These are phyloP conservation scores for Hypoxylon sp. DNA, from an alignment of 2,329 filamentous ascomycete species.

Conservation along the genomic window DNA sequence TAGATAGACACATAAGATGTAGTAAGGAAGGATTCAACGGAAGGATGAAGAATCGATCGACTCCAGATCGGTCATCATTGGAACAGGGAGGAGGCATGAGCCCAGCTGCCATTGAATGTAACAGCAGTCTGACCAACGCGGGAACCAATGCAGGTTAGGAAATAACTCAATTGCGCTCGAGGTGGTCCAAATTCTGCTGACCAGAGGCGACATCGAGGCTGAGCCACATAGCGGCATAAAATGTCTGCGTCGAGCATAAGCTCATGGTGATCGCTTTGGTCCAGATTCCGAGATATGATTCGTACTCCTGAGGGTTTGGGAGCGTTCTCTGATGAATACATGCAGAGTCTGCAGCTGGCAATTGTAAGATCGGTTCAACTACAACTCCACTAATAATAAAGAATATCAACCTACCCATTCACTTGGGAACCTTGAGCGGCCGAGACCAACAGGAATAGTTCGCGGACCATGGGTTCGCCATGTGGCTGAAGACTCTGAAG, in stretches of 20 bases:
- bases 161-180: constrained; percentile 19
- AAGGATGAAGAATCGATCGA: constrained; percentile 38
- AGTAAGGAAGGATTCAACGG: constrained; percentile 42
- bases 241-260: constrained; percentile 8
- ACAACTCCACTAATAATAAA: neutral
- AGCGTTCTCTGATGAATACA: neutral
- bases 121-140: constrained; percentile 19
- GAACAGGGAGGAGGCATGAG: neutral
- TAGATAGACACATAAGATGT: constrained; percentile 16
- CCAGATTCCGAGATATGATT: neutral
- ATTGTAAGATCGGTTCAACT: neutral
- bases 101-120: constrained; percentile 12
- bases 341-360: neutral
- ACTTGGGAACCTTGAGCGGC: neutral
- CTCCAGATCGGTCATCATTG: constrained; percentile 30
- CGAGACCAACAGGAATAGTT: constrained; percentile 1
- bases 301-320: neutral
- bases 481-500: constrained; percentile 29
- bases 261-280: neutral
- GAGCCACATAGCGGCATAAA: constrained; percentile 25
- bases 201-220: constrained; percentile 4
- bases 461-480: constrained; percentile 12
- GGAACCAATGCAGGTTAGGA: constrained; percentile 10
- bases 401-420: neutral
- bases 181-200: constrained; percentile 17